These are phyloP conservation scores for Chytriomyces sp. DNA, from an alignment of 192 early-diverging fungal species.

Conservation along the genomic window DNA sequence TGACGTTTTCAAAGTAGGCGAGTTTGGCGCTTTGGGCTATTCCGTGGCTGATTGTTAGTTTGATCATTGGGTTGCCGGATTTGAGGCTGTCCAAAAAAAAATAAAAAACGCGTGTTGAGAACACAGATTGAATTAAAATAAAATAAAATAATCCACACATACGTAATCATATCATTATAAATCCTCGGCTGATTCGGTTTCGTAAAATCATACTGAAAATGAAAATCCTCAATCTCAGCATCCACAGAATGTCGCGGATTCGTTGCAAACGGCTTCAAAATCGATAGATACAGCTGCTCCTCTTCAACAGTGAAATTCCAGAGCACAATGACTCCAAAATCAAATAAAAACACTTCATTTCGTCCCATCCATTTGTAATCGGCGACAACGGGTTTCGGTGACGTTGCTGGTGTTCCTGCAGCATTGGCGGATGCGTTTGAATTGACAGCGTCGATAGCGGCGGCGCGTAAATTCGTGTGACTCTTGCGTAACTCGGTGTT, in stretches of 20 bases:
- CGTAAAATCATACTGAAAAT: constrained; percentile 78
- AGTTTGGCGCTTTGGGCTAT: constrained; percentile 96
- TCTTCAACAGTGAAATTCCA: constrained; percentile 57
- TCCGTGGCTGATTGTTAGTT: constrained; percentile 93
- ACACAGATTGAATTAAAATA: constrained; percentile 55
- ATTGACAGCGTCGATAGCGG: background rate
- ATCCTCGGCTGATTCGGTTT: constrained; percentile 67
- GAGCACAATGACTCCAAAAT: constrained; percentile 59
- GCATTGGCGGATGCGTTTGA: constrained; percentile 23
- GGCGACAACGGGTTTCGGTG: background rate
- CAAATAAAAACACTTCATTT: constrained; percentile 60
- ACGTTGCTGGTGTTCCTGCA: constrained; percentile 2
- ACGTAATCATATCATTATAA: constrained; percentile 88
- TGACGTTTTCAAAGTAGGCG: constrained; percentile 86
- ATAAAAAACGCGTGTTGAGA: background rate
- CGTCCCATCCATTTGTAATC: constrained; percentile 48
- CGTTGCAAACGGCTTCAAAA: constrained; percentile 22
- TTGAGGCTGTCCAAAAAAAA: constrained; percentile 64
- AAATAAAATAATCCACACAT: constrained; percentile 34
- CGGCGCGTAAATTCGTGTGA: background rate
- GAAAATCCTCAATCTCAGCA: constrained; percentile 76
- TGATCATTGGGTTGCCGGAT: constrained; percentile 76
- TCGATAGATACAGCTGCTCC: constrained; percentile 41
- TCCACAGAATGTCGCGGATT: constrained; percentile 46
- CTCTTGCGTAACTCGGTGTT: background rate